Evolutionary conservation across 768 basidiomycete genomes (phyloP).

Genomic region (Coprinellus aureogranulatus): DNA sequence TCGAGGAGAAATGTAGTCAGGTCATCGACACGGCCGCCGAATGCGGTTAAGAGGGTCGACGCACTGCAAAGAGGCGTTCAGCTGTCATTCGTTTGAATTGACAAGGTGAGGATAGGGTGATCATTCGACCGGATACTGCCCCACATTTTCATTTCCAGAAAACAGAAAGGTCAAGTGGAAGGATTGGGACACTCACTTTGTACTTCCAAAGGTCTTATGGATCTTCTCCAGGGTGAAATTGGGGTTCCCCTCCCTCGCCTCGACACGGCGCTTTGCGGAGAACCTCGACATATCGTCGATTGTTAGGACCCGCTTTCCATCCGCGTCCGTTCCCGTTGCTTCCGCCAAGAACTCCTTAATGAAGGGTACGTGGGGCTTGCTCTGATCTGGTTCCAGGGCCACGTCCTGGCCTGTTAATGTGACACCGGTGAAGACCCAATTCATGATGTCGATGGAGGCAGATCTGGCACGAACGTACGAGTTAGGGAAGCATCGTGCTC

Average conservation of each 20-base stretch:
- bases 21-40: conserved; percentile 56
- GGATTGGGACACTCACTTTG: conserved; percentile 49
- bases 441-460: neutral
- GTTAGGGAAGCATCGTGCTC: conserved; percentile 68
- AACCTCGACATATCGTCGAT: conserved; percentile 55
- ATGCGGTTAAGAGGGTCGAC: conserved; percentile 48
- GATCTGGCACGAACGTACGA: conserved; percentile 38
- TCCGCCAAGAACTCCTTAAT: conserved; percentile 55
- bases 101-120: neutral
- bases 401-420: conserved; percentile 51
- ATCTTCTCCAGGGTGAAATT: conserved; percentile 47
- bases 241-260: conserved; percentile 51
- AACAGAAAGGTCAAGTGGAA: too few relatives aligned
- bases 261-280: conserved; percentile 58
- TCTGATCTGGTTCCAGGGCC: conserved; percentile 47
- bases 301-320: conserved; percentile 51
- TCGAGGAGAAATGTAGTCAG: conserved; percentile 51
- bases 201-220: conserved; percentile 64
- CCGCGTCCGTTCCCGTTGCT: conserved; percentile 56
- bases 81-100: neutral
- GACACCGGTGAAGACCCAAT: neutral
- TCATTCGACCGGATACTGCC: neutral
- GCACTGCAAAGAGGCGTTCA: conserved; percentile 36
- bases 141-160: neutral
- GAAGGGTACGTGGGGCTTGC: conserved; percentile 44